Base-by-base conservation (phyloP, 352 stramenopile species). In the Phytopythium sindhum region DNA sequence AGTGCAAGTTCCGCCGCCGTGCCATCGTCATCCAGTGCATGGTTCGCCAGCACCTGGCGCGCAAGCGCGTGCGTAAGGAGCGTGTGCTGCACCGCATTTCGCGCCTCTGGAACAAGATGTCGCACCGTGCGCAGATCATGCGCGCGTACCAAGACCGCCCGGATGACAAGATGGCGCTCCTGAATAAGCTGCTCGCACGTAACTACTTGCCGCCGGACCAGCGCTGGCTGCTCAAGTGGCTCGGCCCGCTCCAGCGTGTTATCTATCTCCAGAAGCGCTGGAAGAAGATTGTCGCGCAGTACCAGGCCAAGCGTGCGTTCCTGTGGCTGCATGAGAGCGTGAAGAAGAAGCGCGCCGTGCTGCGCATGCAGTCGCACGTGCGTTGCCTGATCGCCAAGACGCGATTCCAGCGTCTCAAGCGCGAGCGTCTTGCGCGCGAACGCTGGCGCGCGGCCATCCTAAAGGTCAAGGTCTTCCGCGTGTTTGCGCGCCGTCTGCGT, bases 241-340 rank as follows among this genome's bases (percentile, higher is more conserved):
- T 95, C 10, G 86, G 84, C 4, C 86, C 86, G 42, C 60, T 95
- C 24, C 80, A 93, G 62, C 81, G 81, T 19, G 80, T 91, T 4
- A 89, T 95, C 65, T 95, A 93, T 69, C 54, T 95, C 54, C 86
- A 95, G 51, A 93, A 93, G 64, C 80, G 87, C 21, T 95, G 86
- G 81, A 90, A 90, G 64, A 92, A 90, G 70, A 78, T 90, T 12
- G 84, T 75, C 28, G 72, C 80, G 10, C 83, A 93, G 61, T 93
- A 88, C 37, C 56, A 82, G 35, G 84, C 81, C 23, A 93, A 93
- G 66, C 83, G 81, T 60, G 84, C 80, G 10, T 93, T 95, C 68
- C 44, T 95, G n/a, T 90, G 81, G 83, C 65, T 95, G 28, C 85
- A 75, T 45, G 74, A 92, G 62, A 78, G 69, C 21, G 84, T 95